These are phyloP conservation scores for Furcasterigmium sp. DNA, from an alignment of 2,329 filamentous ascomycete species.

Conservation along the genomic window DNA sequence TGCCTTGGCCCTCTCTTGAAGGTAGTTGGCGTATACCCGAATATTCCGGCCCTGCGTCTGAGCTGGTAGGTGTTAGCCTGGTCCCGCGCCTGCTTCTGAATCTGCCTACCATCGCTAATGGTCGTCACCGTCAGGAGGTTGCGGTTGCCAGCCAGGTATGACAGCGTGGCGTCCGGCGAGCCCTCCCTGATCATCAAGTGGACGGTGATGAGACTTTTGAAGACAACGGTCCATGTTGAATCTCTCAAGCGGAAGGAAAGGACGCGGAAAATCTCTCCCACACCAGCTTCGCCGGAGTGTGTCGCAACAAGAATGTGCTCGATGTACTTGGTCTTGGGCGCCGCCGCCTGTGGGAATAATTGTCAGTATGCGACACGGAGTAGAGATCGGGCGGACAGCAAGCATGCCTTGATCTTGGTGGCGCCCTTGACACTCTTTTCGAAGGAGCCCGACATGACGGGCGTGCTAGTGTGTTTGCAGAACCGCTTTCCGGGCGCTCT, in stretches of 20 bases:
- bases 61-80: slow-evolving; percentile 42
- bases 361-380: slow-evolving; percentile 1
- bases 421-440: slow-evolving; percentile 99
- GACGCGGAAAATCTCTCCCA: slow-evolving; percentile 92
- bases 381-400: not conserved
- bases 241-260: slow-evolving; percentile 85
- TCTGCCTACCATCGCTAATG: slow-evolving; percentile 77
- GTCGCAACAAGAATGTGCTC: slow-evolving; percentile 96
- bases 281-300: slow-evolving; percentile 87
- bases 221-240: slow-evolving; percentile 99
- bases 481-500: no score
- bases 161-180: slow-evolving; percentile 79
- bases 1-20: slow-evolving; percentile 74
- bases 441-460: slow-evolving; percentile 74
- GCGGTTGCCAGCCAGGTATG: slow-evolving; percentile 76
- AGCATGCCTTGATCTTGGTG: slow-evolving; percentile 84
- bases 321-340: slow-evolving; percentile 98
- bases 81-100: no score
- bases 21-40: slow-evolving; percentile 82
- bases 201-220: slow-evolving; percentile 93
- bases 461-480: no score
- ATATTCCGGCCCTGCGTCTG: slow-evolving; percentile 96
- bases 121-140: slow-evolving; percentile 81
- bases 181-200: slow-evolving; percentile 98
- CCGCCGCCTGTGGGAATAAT: slow-evolving; percentile 43